These are phyloP conservation scores for Talaromyces sp. DNA, from an alignment of 2,329 filamentous ascomycete genomes.

Conservation along the genomic window DNA sequence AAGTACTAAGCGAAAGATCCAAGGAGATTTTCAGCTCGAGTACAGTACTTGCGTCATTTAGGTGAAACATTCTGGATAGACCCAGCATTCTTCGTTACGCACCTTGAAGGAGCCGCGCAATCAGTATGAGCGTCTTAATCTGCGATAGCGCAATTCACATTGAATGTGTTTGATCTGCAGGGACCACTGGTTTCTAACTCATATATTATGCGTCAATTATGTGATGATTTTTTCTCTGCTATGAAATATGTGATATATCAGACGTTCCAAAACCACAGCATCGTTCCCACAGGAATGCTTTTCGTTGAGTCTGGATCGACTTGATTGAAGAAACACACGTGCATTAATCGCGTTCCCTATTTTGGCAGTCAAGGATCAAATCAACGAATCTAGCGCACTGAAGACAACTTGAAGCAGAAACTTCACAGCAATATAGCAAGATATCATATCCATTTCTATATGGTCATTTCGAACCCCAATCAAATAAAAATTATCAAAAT, in stretches of 20 bases:
- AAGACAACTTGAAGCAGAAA: neutral
- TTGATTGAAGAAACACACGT: no score
- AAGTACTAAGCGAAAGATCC: neutral
- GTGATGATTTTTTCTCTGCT: no score
- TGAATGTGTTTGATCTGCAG: neutral
- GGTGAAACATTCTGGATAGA: conserved; percentile 8
- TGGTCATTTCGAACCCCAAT: conserved; percentile 2
- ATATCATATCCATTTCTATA: conserved; percentile 22
- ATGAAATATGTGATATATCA: no score
- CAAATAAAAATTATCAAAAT: conserved; percentile 47
- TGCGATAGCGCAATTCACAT: neutral
- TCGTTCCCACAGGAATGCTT: no score
- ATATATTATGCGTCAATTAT: no score
- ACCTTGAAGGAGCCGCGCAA: conserved; percentile 17
- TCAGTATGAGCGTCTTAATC: neutral
- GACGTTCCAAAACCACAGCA: no score
- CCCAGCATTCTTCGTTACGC: conserved; percentile 20
- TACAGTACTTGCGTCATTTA: conserved; percentile 1
- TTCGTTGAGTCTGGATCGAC: neutral
- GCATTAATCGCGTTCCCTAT: no score
- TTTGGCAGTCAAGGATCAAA: neutral
- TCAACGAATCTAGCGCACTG: neutral
- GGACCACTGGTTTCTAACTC: no score
- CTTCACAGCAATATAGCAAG: neutral
- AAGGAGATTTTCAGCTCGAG: neutral